These are phyloP conservation scores for Penicillium sp. DNA, from an alignment of 2,329 filamentous ascomycete genomes.

Conservation along the genomic window DNA sequence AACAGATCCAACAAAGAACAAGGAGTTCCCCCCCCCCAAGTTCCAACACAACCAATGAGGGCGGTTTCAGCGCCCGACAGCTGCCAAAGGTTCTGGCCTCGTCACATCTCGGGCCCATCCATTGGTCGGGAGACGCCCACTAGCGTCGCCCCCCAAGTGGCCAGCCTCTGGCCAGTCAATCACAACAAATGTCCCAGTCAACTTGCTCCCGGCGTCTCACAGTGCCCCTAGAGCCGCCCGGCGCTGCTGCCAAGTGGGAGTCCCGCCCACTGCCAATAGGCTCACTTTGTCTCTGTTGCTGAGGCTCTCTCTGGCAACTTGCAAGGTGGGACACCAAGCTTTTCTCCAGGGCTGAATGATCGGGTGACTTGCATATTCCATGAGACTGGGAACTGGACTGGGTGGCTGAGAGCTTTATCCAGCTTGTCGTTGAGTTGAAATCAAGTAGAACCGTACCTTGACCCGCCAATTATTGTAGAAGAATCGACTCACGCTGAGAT, in stretches of 20 bases:
- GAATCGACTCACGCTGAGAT: not conserved
- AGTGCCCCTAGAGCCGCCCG: conserved; percentile 31
- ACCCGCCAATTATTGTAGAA: not conserved
- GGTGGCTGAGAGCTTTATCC: not conserved
- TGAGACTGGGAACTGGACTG: not conserved
- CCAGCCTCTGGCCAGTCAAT: conserved; percentile 10
- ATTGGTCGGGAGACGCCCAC: conserved; percentile 26
- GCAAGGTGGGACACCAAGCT: not conserved
- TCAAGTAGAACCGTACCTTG: not conserved
- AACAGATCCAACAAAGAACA: not conserved
- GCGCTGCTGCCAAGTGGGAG: conserved; percentile 31
- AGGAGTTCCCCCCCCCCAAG: conserved; percentile 1
- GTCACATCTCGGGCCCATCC: conserved; percentile 28
- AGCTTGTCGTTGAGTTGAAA: not conserved
- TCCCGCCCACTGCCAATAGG: conserved; percentile 20
- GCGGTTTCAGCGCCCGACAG: conserved; percentile 10
- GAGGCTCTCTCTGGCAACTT: conserved; percentile 4
- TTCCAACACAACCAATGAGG: conserved; percentile 25
- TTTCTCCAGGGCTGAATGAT: conserved; percentile 5
- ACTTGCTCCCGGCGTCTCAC: conserved; percentile 24
- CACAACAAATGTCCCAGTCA: not conserved
- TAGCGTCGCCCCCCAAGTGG: conserved; percentile 22
- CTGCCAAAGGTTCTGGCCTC: conserved; percentile 23
- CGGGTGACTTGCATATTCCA: conserved; percentile 4
- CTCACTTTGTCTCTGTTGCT: not conserved